Evolutionary conservation across 2,329 filamentous ascomycete species (phyloP), one percentile per base, ranked within the genome.

Genomic region (Nemania sp.): DNA sequence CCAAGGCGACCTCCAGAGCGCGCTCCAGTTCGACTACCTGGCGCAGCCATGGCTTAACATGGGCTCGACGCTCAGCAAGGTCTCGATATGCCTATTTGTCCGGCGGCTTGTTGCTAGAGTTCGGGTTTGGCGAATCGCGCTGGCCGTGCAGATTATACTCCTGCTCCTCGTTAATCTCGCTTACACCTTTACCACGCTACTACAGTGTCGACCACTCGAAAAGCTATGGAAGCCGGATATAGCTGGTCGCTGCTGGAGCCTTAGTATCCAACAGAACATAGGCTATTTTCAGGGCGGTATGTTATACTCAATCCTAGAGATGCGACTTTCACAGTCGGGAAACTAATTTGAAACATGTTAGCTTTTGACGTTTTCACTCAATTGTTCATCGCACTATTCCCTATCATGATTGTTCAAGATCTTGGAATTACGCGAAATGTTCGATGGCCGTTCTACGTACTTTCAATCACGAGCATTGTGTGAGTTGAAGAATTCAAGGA

Each of bases 191-290:
- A 76, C 78, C 22, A 74, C 76, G 6, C 77, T 80, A 62, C 70
- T 82, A 24, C 79, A 80, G 64, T 82, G 80, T 65, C 76, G 76
- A 3, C 80, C 80, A 45, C 70, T 81, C 43, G 76, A 78, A 63
- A 80, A 78, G 70, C 70, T 81, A 2, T 82, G 80, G 80, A 72
- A 78, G 13, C 70, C 76, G 0, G 49, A 55, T 0, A 73, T 76
- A 6, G 61, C 66, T 0, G 80, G 79, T 0, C 45, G 63, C 26
- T 82, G 80, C 66, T 79, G 79, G 74, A 73, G 76, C 51, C 72
- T 75, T 5, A 72, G 62, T n/a, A 72, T 77, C 5, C 78, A 78
- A 67, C 68, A 77, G 24, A 76, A 75, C 56, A 77, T 81, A 68
- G 77, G 75, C 3, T 80, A 79, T 65, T 77, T 78, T 27, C 79